Percentiles rank a stretch among this genome's conserved stretches.
Conservation (phyloP, 805 yeast genomes). For the Metschnikowia cerradonensis region DNA sequence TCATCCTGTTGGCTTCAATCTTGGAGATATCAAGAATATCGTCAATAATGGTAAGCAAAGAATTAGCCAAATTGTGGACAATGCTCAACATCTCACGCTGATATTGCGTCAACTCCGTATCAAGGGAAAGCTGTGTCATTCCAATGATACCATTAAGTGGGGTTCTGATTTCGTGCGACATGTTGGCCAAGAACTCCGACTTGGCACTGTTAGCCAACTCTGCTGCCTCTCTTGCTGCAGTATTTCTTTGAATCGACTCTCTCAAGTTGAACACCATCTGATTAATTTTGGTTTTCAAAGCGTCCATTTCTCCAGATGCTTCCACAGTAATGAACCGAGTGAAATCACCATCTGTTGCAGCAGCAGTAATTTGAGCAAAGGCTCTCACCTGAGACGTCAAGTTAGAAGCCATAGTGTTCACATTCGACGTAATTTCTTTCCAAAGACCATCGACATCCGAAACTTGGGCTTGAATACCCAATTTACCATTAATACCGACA, state of each 20-base stretch:
- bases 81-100: constrained; percentile 89
- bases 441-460: constrained; percentile 87
- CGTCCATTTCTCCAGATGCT: constrained; percentile 88
- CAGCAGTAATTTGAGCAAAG: constrained; percentile 88
- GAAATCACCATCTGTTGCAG: constrained; percentile 92
- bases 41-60: constrained; percentile 80
- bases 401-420: constrained; percentile 91
- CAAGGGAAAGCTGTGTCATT: constrained; percentile 85
- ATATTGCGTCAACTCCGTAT: constrained; percentile 84
- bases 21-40: constrained; percentile 89
- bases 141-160: constrained; percentile 93
- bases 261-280: constrained; percentile 70
- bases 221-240: constrained; percentile 93
- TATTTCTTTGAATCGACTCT: constrained; percentile 85
- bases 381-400: constrained; percentile 90
- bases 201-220: constrained; percentile 86
- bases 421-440: constrained; percentile 89
- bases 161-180: constrained; percentile 80
- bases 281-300: constrained; percentile 55
- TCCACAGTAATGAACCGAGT: constrained; percentile 87
- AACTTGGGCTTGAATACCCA: constrained; percentile 90
- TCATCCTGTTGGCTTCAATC: constrained; percentile 92
- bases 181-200: constrained; percentile 85
- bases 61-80: constrained; percentile 83
- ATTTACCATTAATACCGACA: constrained; percentile 89